A percentile compares a stretch with the other conserved stretches of the same genome.
phyloP scores from a whole-genome alignment of 805 yeast species.

The Candida tammaniensis region DNA sequence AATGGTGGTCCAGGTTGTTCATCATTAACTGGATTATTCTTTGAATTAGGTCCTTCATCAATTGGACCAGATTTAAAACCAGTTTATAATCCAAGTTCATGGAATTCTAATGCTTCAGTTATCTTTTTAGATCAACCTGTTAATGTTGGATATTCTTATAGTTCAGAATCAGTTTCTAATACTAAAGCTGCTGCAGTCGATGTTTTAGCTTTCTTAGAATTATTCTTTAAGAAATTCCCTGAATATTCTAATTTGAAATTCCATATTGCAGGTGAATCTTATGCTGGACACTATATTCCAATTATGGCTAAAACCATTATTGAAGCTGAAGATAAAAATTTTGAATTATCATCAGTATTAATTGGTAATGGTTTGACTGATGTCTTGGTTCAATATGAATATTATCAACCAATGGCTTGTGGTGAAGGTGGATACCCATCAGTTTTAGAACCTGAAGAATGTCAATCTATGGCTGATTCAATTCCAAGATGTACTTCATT shows the following conservation, averaged over 20 bases:
- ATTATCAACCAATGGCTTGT: conserved; percentile 93
- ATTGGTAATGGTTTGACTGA: conserved; percentile 95
- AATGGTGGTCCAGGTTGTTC: conserved; percentile 40
- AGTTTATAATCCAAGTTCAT: conserved; percentile 26
- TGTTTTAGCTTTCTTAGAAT: conserved; percentile 36
- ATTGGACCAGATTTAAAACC: conserved; percentile 28
- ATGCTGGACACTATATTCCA: conserved; percentile 48
- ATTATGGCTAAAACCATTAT: conserved; percentile 43
- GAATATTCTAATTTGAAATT: conserved; percentile 22
- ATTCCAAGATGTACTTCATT: conserved; percentile 74
- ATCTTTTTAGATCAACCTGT: conserved; percentile 40
- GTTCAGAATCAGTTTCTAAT: conserved; percentile 27
- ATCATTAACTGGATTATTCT: conserved; percentile 32
- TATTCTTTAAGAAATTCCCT: conserved; percentile 38
- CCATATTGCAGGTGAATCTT: conserved; percentile 45
- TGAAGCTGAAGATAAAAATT: conserved; percentile 36
- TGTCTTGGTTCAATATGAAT: conserved; percentile 71
- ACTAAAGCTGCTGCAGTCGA: conserved; percentile 35
- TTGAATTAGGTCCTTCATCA: conserved; percentile 33
- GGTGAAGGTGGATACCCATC: conserved; percentile 82
- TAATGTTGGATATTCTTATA: conserved; percentile 32
- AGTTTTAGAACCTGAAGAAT: conserved; percentile 66
- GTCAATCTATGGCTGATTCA: conserved; percentile 60
- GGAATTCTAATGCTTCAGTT: conserved; percentile 38
- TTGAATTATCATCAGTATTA: conserved; percentile 69